Percentiles rank a stretch among this genome's conserved stretches.
These are phyloP conservation scores for Metschnikowia orientalis DNA, from an alignment of 805 yeast genomes.

Conservation along the genomic window DNA sequence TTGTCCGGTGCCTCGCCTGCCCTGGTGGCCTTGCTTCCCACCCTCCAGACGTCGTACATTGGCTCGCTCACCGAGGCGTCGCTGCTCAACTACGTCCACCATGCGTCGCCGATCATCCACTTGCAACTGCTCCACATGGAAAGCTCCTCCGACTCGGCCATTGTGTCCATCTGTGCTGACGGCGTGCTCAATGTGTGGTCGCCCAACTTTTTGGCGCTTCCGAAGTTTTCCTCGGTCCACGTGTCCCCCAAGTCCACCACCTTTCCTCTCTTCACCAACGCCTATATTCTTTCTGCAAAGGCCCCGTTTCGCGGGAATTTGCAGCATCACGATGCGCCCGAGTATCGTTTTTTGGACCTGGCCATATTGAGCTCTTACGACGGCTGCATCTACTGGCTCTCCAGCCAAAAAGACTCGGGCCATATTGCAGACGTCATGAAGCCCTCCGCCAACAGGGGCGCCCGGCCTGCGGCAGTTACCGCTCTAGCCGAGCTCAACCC, in stretches of 20 bases:
- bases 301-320: slow-evolving; percentile 2
- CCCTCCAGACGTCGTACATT: slow-evolving; percentile 16
- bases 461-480: slow-evolving; percentile 4
- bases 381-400: slow-evolving; percentile 10
- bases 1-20: slow-evolving; percentile 18
- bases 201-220: slow-evolving; percentile 18
- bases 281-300: neutral
- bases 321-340: slow-evolving; percentile 12
- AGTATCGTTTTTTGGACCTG: slow-evolving; percentile 14
- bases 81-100: slow-evolving; percentile 9
- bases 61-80: slow-evolving; percentile 6
- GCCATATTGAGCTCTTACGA: slow-evolving; percentile 9
- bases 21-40: slow-evolving; percentile 16
- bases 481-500: slow-evolving; percentile 10
- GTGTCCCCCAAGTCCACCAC: neutral
- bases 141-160: slow-evolving; percentile 9
- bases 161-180: slow-evolving; percentile 15
- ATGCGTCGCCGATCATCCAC: slow-evolving; percentile 14
- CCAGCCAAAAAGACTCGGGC: slow-evolving; percentile 9
- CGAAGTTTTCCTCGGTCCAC: slow-evolving; percentile 14
- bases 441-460: slow-evolving; percentile 3
- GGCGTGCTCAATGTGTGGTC: slow-evolving; percentile 20
- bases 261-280: neutral
- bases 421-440: slow-evolving; percentile 1
- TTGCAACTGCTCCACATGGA: slow-evolving; percentile 11